A percentile compares a stretch with the other conserved stretches of the same genome.
Evolutionary conservation across 192 early-diverging fungal genomes (phyloP).

Genomic region (Coemansia sp.): DNA sequence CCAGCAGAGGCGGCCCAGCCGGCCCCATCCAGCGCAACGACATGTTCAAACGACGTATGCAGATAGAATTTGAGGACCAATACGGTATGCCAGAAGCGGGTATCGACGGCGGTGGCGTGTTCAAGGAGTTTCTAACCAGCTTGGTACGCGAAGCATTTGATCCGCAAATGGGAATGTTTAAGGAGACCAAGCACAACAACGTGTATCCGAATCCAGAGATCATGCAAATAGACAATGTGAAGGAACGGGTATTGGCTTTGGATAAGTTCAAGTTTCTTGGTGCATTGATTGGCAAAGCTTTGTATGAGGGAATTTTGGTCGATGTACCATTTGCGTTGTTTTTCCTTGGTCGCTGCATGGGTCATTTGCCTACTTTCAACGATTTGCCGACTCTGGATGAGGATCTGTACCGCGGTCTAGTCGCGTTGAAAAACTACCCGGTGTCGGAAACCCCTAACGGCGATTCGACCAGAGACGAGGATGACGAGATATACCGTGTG

Average conservation of each 20-base stretch:
- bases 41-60: slow-evolving; percentile 74
- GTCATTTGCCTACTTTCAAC: slow-evolving; percentile 70
- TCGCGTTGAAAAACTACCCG: slow-evolving; percentile 73
- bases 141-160: slow-evolving; percentile 76
- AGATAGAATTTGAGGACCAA: slow-evolving; percentile 84
- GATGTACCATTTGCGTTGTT: slow-evolving; percentile 83
- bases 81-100: slow-evolving; percentile 87
- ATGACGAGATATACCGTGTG: slow-evolving; percentile 62
- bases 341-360: slow-evolving; percentile 76
- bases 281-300: slow-evolving; percentile 79
- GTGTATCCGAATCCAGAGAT: slow-evolving; percentile 74
- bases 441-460: not conserved
- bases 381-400: slow-evolving; percentile 80
- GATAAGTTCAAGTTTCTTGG: slow-evolving; percentile 77
- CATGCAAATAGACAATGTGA: slow-evolving; percentile 24
- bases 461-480: slow-evolving; percentile 55
- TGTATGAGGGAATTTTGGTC: slow-evolving; percentile 84
- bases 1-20: not conserved
- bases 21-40: slow-evolving; percentile 33
- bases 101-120: slow-evolving; percentile 96
- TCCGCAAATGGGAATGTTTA: slow-evolving; percentile 69
- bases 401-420: slow-evolving; percentile 73
- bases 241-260: slow-evolving; percentile 47
- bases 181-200: slow-evolving; percentile 64
- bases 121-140: slow-evolving; percentile 95